Evolutionary conservation across 768 basidiomycete species (phyloP), one percentile per base, ranked within the genome.

Genomic region (Suillus brevipes): DNA sequence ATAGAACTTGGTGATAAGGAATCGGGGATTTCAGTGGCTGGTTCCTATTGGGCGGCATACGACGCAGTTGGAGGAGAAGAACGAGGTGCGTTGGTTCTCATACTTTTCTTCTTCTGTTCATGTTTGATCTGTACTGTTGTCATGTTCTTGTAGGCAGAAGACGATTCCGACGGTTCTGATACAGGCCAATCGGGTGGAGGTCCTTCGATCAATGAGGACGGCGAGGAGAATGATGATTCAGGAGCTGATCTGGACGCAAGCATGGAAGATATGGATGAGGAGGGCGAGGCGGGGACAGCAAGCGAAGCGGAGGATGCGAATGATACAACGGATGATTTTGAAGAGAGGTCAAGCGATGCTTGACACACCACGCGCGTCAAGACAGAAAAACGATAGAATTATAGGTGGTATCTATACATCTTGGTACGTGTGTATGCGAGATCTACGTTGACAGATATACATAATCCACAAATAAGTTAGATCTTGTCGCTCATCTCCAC

Each of bases 11-110:
- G 77, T 79, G 62, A 84, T 93, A 40, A 85, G 84, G 66, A 87
- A 87, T 67, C 83, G 89, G 40, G 92, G 92, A 12, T 88, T 80
- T 65, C 81, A 75, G 67, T 91, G 85, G 71, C 80, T 91, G 25
- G 82, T 94, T 31, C 91, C 91, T 7, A 89, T 92, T 52, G 92
- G 92, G 9, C 84, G 87, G 59, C 82, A 82, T 62, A 80, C 90
- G 63, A 94, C 92, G 16, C 87, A 87, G 69, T 84, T 87, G 67
- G 92, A 94, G 72, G 92, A 94, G 76, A 92, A 91, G 79, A 92
- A 92, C 72, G 92, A 94, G 72, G 92, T 92, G 64, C 62, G 82
- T 75, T 12, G 31, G 34, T 25, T 50, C 8, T 6, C 14, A 37
- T 49, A 43, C 55, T 62, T 20, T 45, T 37, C 31, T 34, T 58